These are phyloP conservation scores for Eimeria falciformis DNA, from an alignment of 169 alveolate genomes.

Conservation along the genomic window DNA sequence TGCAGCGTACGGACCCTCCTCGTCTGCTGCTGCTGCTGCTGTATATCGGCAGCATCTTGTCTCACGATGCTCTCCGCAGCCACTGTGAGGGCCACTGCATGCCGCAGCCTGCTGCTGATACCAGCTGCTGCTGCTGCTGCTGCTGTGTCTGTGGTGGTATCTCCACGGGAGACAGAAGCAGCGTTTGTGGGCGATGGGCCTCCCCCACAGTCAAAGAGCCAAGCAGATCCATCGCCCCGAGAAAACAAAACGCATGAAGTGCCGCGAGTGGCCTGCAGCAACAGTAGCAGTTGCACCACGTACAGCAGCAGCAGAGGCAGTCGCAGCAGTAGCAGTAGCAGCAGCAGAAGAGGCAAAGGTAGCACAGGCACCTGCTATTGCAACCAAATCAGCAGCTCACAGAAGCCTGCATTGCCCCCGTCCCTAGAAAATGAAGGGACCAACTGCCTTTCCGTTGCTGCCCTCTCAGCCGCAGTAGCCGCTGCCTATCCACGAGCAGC, in stretches of 20 bases:
- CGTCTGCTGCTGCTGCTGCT: constrained; percentile 67
- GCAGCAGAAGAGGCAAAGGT: not conserved
- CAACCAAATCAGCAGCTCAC: constrained; percentile 8
- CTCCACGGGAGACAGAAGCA: constrained; percentile 40
- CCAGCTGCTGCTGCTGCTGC: constrained; percentile 45
- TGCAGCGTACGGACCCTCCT: constrained; percentile 33
- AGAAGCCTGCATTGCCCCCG: constrained; percentile 77
- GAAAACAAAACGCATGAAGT: constrained; percentile 71
- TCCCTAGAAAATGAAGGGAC: constrained; percentile 75
- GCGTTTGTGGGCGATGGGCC: constrained; percentile 71
- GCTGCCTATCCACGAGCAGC: constrained; percentile 76
- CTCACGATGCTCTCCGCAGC: constrained; percentile 50
- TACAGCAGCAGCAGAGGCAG: not conserved
- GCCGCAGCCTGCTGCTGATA: constrained; percentile 34
- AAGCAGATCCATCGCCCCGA: constrained; percentile 75
- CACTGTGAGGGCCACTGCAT: constrained; percentile 51
- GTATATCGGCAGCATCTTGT: constrained; percentile 55
- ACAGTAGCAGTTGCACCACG: not conserved
- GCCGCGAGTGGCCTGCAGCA: constrained; percentile 74
- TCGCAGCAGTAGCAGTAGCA: not conserved
- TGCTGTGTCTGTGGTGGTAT: constrained; percentile 1
- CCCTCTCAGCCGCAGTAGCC: constrained; percentile 67
- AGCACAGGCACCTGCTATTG: not conserved
- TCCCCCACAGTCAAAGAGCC: constrained; percentile 78
- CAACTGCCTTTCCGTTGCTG: constrained; percentile 72